Percentiles rank a stretch among this genome's conserved stretches.
These are phyloP conservation scores for Talaromyces atroroseus DNA, from an alignment of 2,329 filamentous ascomycete genomes.

Conservation along the genomic window DNA sequence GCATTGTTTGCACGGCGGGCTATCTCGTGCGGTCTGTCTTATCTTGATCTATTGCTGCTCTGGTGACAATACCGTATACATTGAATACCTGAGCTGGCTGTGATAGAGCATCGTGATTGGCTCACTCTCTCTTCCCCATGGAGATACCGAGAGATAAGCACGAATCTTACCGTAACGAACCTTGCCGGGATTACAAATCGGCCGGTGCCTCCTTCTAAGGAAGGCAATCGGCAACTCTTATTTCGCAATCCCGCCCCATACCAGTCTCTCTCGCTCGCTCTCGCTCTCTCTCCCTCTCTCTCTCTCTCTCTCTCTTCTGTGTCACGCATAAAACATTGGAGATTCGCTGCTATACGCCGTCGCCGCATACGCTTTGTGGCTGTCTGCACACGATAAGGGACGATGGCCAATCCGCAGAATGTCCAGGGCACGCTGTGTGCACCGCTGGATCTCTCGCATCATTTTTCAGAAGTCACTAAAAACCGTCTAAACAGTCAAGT, in stretches of 20 bases:
- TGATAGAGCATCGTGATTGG: neutral
- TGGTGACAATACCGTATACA: neutral
- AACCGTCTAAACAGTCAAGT: constrained; percentile 60
- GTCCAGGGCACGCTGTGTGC: constrained; percentile 26
- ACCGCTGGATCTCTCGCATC: constrained; percentile 73
- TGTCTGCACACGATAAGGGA: neutral
- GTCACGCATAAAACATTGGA: neutral
- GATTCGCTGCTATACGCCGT: neutral
- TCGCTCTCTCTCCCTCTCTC: no score
- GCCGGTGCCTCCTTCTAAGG: neutral
- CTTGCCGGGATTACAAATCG: neutral
- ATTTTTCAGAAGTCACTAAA: constrained; percentile 66
- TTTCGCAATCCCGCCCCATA: no score
- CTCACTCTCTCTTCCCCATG: neutral
- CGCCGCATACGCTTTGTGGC: no score
- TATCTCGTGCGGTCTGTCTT: neutral
- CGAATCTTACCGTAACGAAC: neutral
- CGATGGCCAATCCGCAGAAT: neutral
- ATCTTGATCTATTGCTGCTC: neutral
- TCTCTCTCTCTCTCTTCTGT: no score
- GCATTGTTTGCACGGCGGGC: no score
- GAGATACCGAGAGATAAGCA: neutral
- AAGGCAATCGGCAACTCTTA: no score
- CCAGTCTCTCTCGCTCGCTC: no score
- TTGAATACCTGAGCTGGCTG: no score